A percentile compares a stretch with the other conserved stretches of the same genome.
Evolutionary conservation across 139 green algal species (phyloP).

Genomic region (Desmodesmus armatus): DNA sequence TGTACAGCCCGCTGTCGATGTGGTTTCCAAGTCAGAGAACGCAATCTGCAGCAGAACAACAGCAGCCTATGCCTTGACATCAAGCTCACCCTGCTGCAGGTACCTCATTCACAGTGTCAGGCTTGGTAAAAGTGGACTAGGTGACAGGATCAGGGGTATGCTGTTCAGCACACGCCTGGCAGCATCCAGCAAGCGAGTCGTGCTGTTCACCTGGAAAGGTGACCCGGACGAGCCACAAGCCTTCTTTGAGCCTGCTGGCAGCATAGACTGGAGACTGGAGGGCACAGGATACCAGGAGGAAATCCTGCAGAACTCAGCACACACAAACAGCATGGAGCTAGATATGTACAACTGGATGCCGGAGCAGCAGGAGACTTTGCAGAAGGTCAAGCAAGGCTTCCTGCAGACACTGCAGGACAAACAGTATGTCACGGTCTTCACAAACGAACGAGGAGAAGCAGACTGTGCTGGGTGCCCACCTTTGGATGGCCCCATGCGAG

Average conservation of each 20-base stretch:
- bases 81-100: no score
- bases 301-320: no score
- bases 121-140: neutral
- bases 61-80: no score
- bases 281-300: neutral
- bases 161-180: neutral
- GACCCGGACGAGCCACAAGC: neutral
- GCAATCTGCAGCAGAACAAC: no score
- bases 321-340: neutral
- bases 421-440: neutral
- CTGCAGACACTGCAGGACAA: neutral
- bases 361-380: neutral
- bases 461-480: neutral
- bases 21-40: no score
- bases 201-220: conserved; percentile 10
- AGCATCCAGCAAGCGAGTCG: neutral
- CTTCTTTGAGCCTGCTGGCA: neutral
- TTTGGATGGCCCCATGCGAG: no score
- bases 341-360: neutral
- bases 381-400: neutral
- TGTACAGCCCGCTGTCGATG: no score
- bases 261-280: neutral
- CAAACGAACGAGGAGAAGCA: neutral
- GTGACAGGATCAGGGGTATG: conserved; percentile 1
- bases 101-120: neutral